Conservation (phyloP, 2,329 filamentous ascomycete species). For the Scytalidium sp. region DNA sequence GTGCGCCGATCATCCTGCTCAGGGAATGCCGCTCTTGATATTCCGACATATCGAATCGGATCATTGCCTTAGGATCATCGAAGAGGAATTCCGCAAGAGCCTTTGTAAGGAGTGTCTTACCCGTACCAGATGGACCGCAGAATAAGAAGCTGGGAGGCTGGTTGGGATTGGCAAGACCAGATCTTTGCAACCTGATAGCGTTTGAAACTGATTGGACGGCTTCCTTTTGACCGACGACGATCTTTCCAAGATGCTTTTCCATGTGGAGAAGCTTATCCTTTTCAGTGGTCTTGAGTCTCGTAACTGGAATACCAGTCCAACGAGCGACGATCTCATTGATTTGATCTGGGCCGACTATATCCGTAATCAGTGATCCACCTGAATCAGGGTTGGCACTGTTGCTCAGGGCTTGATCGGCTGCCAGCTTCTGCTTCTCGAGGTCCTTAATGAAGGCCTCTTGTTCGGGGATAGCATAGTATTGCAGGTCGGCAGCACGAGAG, state of each 20-base stretch:
- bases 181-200: conserved; percentile 91
- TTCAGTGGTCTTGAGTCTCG: conserved; percentile 87
- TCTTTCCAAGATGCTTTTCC: conserved; percentile 79
- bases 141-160: conserved; percentile 98
- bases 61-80: conserved; percentile 96
- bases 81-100: conserved; percentile 97
- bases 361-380: conserved; percentile 76
- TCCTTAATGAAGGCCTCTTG: conserved; percentile 76
- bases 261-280: conserved; percentile 98
- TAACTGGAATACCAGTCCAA: conserved; percentile 98
- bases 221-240: conserved; percentile 92
- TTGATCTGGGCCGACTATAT: conserved; percentile 92
- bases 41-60: conserved; percentile 99
- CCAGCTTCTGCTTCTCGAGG: conserved; percentile 77
- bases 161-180: conserved; percentile 92
- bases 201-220: conserved; percentile 92
- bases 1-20: conserved; percentile 95
- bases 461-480: conserved; percentile 97
- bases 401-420: conserved; percentile 70
- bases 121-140: conserved; percentile 96
- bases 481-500: conserved; percentile 84
- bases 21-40: conserved; percentile 97
- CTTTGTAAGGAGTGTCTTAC: conserved; percentile 96
- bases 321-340: conserved; percentile 98
- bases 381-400: conserved; percentile 50